Conservation (phyloP, 768 basidiomycete genomes). For the Boletus reticuloceps region DNA sequence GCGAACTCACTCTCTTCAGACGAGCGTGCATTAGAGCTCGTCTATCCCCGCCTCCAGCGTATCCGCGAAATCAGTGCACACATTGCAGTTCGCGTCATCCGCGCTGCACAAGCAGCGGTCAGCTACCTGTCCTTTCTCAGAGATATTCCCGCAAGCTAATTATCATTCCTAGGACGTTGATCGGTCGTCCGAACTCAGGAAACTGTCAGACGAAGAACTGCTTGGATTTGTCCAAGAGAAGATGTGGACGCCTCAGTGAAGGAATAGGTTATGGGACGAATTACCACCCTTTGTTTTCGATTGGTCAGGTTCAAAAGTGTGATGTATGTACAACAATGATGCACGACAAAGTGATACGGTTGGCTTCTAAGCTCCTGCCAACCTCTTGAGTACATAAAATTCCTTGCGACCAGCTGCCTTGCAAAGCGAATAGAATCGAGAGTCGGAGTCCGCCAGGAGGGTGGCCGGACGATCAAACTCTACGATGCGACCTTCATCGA, state of each 20-base stretch:
- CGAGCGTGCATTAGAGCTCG: constrained; percentile 60
- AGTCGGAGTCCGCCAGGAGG: constrained; percentile 53
- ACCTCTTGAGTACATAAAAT: constrained; percentile 62
- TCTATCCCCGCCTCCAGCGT: constrained; percentile 84
- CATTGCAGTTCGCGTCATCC: constrained; percentile 75
- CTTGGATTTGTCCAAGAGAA: constrained; percentile 51
- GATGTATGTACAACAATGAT: constrained; percentile 6
- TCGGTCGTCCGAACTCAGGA: constrained; percentile 49
- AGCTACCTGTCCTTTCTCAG: constrained; percentile 26
- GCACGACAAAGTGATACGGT: not conserved
- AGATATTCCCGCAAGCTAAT: constrained; percentile 13
- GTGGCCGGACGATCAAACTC: constrained; percentile 70
- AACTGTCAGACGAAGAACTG: constrained; percentile 55
- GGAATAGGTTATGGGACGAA: too few species aligned
- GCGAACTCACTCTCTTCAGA: constrained; percentile 68
- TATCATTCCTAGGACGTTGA: constrained; percentile 49
- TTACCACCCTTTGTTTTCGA: not conserved
- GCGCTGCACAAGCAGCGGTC: constrained; percentile 75
- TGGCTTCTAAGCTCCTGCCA: constrained; percentile 44
- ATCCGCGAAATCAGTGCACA: constrained; percentile 81
- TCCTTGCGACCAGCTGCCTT: constrained; percentile 73
- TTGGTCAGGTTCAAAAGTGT: not conserved
- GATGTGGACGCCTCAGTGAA: constrained; percentile 67
- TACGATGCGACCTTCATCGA: constrained; percentile 74
- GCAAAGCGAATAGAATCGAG: constrained; percentile 66